Percentiles rank a stretch among this genome's conserved stretches.
phyloP scores from a whole-genome alignment of 2,329 filamentous ascomycete species.

The Davidsoniella virescens region DNA sequence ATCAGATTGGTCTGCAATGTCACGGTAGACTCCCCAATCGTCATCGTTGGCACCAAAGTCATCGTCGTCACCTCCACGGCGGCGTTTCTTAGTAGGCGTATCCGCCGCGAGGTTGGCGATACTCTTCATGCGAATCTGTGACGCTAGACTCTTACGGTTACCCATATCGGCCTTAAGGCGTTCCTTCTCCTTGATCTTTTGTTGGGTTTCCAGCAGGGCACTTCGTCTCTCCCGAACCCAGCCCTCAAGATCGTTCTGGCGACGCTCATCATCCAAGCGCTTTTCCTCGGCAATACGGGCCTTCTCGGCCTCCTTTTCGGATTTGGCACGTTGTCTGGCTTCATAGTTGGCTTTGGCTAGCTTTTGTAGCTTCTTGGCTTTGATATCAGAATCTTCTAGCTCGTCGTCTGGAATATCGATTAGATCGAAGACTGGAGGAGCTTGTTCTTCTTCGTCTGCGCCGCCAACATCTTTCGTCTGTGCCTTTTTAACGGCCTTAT shows the following conservation, averaged over 20 bases:
- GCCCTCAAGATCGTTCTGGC: slow-evolving; percentile 66
- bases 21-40: slow-evolving; percentile 94
- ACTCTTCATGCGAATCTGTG: slow-evolving; percentile 95
- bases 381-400: slow-evolving; percentile 77
- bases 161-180: slow-evolving; percentile 85
- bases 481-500: slow-evolving; percentile 76
- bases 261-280: slow-evolving; percentile 64
- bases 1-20: slow-evolving; percentile 72
- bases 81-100: slow-evolving; percentile 64
- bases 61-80: slow-evolving; percentile 81
- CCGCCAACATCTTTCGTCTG: slow-evolving; percentile 86
- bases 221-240: slow-evolving; percentile 76
- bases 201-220: slow-evolving; percentile 51
- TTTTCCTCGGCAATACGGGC: slow-evolving; percentile 70
- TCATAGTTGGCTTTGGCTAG: slow-evolving; percentile 92
- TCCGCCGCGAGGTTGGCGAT: slow-evolving; percentile 93
- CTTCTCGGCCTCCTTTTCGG: slow-evolving; percentile 87
- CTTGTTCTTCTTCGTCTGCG: slow-evolving; percentile 56
- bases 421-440: slow-evolving; percentile 71
- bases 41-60: slow-evolving; percentile 94
- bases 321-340: slow-evolving; percentile 81
- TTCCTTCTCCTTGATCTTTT: slow-evolving; percentile 86
- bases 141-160: slow-evolving; percentile 90
- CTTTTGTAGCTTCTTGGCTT: slow-evolving; percentile 82
- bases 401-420: slow-evolving; percentile 83